A percentile compares a stretch with the other conserved stretches of the same genome.
Evolutionary conservation across 805 yeast genomes (phyloP).

Genomic region (Cyberlindnera xylosilytica): DNA sequence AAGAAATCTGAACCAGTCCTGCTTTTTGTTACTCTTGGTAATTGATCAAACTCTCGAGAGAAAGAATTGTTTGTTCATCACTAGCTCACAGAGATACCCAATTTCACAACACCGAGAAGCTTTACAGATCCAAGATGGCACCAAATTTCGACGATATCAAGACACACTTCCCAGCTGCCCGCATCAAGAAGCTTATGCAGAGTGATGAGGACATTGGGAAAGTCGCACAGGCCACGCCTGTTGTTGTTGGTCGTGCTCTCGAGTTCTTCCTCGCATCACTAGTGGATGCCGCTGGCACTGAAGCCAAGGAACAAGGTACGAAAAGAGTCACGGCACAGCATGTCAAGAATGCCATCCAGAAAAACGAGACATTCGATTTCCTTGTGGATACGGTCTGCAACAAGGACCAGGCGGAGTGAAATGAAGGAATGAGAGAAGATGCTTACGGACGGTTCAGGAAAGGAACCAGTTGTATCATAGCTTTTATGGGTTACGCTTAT

Average conservation of each 20-base stretch:
- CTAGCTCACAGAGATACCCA: no score
- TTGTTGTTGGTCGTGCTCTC: constrained; percentile 93
- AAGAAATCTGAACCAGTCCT: no score
- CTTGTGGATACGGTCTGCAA: constrained; percentile 56
- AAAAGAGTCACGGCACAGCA: constrained; percentile 82
- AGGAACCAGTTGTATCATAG: neutral
- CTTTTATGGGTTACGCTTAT: neutral
- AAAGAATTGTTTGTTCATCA: no score
- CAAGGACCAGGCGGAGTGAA: constrained; percentile 16
- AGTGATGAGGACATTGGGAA: constrained; percentile 98
- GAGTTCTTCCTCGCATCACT: constrained; percentile 89
- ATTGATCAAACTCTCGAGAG: no score
- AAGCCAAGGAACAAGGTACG: constrained; percentile 71
- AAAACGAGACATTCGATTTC: constrained; percentile 91
- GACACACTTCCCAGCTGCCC: constrained; percentile 87
- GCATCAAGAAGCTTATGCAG: constrained; percentile 95
- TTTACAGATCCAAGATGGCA: constrained; percentile 12
- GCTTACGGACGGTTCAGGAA: no score
- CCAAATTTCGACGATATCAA: constrained; percentile 45
- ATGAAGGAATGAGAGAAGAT: neutral
- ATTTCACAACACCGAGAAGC: neutral
- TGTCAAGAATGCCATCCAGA: constrained; percentile 76
- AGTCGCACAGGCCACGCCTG: constrained; percentile 98
- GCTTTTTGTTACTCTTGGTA: no score
- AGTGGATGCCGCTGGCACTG: constrained; percentile 77